Evolutionary conservation across 1,284 basidiomycete species (phyloP), one percentile per base, ranked within the genome.

Genomic region (Malassezia japonica): DNA sequence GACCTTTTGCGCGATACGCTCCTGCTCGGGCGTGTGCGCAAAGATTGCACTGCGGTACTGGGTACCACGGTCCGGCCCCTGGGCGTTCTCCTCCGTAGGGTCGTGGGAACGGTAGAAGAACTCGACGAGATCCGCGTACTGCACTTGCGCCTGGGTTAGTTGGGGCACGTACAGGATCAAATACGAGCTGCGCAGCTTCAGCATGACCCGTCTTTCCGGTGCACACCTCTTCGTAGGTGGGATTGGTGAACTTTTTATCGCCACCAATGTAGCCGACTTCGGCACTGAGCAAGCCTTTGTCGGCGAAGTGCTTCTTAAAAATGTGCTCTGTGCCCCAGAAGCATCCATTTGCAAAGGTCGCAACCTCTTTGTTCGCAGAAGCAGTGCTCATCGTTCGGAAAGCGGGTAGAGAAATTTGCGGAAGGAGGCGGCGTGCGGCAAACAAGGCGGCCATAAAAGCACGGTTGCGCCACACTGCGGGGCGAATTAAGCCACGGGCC

Each of bases 1-100:
- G 2, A 96, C 83, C 37, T 82, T 80, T 64, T 82, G 79, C 1
- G 89, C 91, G 41, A 82, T 80, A 39, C 78, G 73, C 40, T 78
- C 78, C 75, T 98, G 92, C 66, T 86, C 84, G 1, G 80, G 78
- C 1, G 81, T 80, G 65, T 86, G 78, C 34, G 82, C 84, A 76
- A 90, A 96, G 72, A 98, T 91, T 20, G 82, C 87, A 2, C 87
- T 90, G 46, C 92, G 86, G 75, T 96, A 96, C 74, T 96, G 71
- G 6, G 72, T 67, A 16, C 74, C 74, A 18, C 62, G 55, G 53
- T 75, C 74, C 28, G 64, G 63, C 24, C 74, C 74, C 58, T 75
- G 74, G 32, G 58, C 56, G 50, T 74, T 67, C 37, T 67, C 48
- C 49, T 70, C 87, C 21, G 89, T 94, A 1, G 92, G 88, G 66